These are phyloP conservation scores for Fusarium pseudocircinatum DNA, from an alignment of 2,329 filamentous ascomycete species.

Conservation along the genomic window DNA sequence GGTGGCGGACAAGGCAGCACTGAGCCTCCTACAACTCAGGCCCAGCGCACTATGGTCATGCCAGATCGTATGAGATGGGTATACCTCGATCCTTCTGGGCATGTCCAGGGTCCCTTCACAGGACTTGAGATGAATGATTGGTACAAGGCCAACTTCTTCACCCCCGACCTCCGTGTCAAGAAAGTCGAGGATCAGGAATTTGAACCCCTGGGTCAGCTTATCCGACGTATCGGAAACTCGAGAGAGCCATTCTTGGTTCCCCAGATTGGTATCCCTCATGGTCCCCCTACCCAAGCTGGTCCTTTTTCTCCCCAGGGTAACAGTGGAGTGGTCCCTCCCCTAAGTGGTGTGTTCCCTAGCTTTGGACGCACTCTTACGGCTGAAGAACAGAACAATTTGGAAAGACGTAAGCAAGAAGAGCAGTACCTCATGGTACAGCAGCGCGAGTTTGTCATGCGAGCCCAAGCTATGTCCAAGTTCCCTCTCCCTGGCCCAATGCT, in stretches of 20 bases:
- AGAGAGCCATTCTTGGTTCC: constrained; percentile 97
- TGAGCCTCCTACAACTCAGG: constrained; percentile 71
- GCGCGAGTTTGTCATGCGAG: constrained; percentile 89
- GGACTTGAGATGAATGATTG: constrained; percentile 99
- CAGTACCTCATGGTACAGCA: constrained; percentile 97
- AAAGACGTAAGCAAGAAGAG: constrained; percentile 96
- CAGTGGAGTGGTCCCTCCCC: constrained; percentile 81
- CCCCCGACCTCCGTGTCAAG: constrained; percentile 91
- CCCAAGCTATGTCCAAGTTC: constrained; percentile 81
- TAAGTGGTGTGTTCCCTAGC: constrained; percentile 92
- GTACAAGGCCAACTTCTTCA: constrained; percentile 99
- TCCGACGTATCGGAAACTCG: constrained; percentile 95
- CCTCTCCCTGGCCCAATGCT: constrained; percentile 67
- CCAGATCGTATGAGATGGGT: constrained; percentile 99
- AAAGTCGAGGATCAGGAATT: constrained; percentile 94
- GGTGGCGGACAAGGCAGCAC: constrained; percentile 48
- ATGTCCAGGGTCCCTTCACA: constrained; percentile 93
- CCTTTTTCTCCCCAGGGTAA: constrained; percentile 60
- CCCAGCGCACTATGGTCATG: constrained; percentile 93
- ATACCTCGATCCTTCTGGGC: constrained; percentile 92
- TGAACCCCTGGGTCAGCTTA: constrained; percentile 93
- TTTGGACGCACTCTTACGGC: constrained; percentile 97
- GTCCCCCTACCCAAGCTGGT: constrained; percentile 67
- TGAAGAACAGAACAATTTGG: constrained; percentile 96
- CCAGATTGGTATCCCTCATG: constrained; percentile 94